Conservation (phyloP, 352 stramenopile genomes). For the Pythium scleroteichum region DNA sequence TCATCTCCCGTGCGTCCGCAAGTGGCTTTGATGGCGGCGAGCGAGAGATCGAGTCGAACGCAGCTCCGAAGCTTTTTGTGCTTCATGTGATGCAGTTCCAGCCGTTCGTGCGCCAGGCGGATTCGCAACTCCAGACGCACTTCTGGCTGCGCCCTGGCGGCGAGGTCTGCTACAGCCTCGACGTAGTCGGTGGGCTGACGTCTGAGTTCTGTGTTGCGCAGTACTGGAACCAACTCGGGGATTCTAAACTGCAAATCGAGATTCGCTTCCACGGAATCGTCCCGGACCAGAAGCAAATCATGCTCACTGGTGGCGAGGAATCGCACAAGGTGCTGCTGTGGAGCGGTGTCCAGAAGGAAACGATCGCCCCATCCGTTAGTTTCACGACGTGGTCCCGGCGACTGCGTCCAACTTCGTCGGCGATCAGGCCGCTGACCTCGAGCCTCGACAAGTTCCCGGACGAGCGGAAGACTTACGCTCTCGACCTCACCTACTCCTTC, state of each 20-base stretch:
- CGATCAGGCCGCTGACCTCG: slow-evolving; percentile 72
- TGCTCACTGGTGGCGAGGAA: slow-evolving; percentile 54
- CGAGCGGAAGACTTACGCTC: slow-evolving; percentile 82
- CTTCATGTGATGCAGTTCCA: slow-evolving; percentile 88
- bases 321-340: slow-evolving; percentile 70
- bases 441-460: slow-evolving; percentile 81
- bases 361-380: slow-evolving; percentile 55
- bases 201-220: slow-evolving; percentile 87
- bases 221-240: slow-evolving; percentile 86
- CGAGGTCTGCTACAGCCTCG: slow-evolving; percentile 62
- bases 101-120: slow-evolving; percentile 72
- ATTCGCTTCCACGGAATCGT: slow-evolving; percentile 86
- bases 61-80: slow-evolving; percentile 66
- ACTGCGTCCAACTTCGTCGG: slow-evolving; percentile 63
- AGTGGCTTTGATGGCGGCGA: slow-evolving; percentile 15
- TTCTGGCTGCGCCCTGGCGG: slow-evolving; percentile 61
- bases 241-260: slow-evolving; percentile 71
- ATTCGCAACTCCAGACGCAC: slow-evolving; percentile 55
- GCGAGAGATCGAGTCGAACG: slow-evolving; percentile 50
- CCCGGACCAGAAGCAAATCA: slow-evolving; percentile 53
- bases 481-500: slow-evolving; percentile 54
- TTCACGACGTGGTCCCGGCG: slow-evolving; percentile 85
- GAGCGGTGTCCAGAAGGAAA: slow-evolving; percentile 65
- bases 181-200: slow-evolving; percentile 64
- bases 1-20: slow-evolving; percentile 49